Evolutionary conservation across 306 rosid genomes (phyloP).

Genomic region (Cicer cuneatum): DNA sequence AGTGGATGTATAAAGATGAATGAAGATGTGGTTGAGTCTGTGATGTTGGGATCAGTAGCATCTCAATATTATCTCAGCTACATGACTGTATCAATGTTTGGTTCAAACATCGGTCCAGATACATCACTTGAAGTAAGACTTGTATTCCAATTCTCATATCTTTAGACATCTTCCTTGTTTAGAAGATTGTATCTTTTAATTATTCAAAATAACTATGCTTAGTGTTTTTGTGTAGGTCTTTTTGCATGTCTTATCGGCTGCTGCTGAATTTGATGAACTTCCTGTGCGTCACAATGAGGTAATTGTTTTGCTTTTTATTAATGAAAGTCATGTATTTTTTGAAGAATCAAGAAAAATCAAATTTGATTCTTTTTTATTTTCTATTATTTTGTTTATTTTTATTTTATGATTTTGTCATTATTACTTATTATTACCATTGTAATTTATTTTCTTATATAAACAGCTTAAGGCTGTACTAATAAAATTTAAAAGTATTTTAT

Average conservation of each 20-base stretch:
- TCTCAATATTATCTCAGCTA: slow-evolving; percentile 96
- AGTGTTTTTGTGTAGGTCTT: slow-evolving; percentile 64
- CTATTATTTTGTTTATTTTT: no score
- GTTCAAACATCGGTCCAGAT: slow-evolving; percentile 88
- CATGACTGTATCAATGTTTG: slow-evolving; percentile 91
- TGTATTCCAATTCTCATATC: slow-evolving; percentile 14
- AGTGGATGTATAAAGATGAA: slow-evolving; percentile 91
- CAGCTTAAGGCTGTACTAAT: no score
- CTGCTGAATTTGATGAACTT: slow-evolving; percentile 89
- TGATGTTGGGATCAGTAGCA: slow-evolving; percentile 93
- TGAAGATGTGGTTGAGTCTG: slow-evolving; percentile 71
- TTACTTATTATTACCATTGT: no score
- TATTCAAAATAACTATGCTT: slow-evolving; percentile 21
- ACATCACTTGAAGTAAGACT: slow-evolving; percentile 88
- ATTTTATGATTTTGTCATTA: no score
- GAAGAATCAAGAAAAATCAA: no score
- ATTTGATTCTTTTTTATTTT: no score
- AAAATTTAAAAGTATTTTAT: no score
- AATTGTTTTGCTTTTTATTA: slow-evolving; percentile 23
- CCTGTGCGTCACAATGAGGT: slow-evolving; percentile 99
- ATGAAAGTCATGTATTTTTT: background rate
- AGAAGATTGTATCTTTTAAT: slow-evolving; percentile 15
- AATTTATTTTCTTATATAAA: no score
- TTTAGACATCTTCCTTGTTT: slow-evolving; percentile 18
- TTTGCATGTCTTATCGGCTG: slow-evolving; percentile 88